Evolutionary conservation across 2,329 filamentous ascomycete genomes (phyloP), one percentile per base, ranked within the genome.

Genomic region (Dactylellina drechsleri): DNA sequence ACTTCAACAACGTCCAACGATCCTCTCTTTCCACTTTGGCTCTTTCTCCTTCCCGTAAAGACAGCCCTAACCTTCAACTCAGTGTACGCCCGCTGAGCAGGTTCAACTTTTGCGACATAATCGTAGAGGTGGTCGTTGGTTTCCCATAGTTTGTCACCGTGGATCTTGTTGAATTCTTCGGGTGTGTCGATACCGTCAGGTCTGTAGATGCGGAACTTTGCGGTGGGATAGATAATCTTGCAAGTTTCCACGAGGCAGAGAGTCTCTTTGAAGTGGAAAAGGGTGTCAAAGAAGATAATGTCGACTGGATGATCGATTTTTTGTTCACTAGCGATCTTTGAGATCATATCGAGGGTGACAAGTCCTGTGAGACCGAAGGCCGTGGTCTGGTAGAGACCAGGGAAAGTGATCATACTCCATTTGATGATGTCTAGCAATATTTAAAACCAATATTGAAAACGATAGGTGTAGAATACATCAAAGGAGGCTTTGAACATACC

Each of bases 71-170:
- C 93, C 80, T 91, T 88, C 72, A 98, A 87, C 77, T 96, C 91
- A 16, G 89, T 85, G 83, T 97, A 98, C 5, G 95, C 92, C 76
- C 95, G 89, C 83, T 97, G 90, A 66, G 93, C 92, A 13, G 95
- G 95, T 85, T 99, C 95, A 57, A 99, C 95, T 85, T 99, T 99
- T 84, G 93, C 95, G 77, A 95, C 86, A 86, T 92, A 98, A 86
- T 99, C 95, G 83, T 99, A 99, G 80, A 94, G 87, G 80, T 97
- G 92, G 58, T 93, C 87, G 77, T 95, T 90, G 36, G 85, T 87
- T 81, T 97, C 91, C 89, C 93, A 99, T 56, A 98, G 85, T 78
- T 88, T 88, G 81, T 90, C 85, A 80, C 95, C 95, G 81, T 97
- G 92, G 80, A 88, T 90, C 76, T 87, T 85, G 81, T 92, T 91